Base-by-base conservation (phyloP, 495 filamentous ascomycete species). In the Penicillium parvum region DNA sequence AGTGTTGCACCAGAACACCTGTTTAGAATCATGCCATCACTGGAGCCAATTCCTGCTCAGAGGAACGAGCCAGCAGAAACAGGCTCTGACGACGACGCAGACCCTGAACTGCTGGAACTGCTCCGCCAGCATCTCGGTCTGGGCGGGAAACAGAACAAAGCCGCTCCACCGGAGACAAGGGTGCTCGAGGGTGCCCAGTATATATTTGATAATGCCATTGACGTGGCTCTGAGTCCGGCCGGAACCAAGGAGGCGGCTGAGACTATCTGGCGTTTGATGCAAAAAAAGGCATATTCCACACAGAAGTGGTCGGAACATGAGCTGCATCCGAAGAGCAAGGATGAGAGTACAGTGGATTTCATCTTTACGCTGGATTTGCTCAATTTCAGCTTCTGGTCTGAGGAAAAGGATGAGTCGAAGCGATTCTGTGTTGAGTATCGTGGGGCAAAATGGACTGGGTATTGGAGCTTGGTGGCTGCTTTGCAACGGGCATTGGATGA, bases 331-430 rank as follows among this genome's bases (percentile, higher is more conserved):
- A 81, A 89, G 50, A 47, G 76, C 8, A 86, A 85, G 44, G 78
- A 92, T 54, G 82, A 86, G 53, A 77, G 65, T 26, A 86, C 86
- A 0, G 79, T 95, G 8, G 80, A 88, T 47, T 96, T 97, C 56
- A 89, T 98, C 35, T 96, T 98, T 61, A 85, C 85, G 10, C 94
- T 97, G 88, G 92, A 98, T 58, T 61, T 98, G 10, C 70, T 98
- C 41, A 98, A 98, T 60, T 98, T 97, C 55, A 90, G 81, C 20
- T 98, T 98, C 64, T 98, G 91, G 90, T 91, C 86, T 17, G 82
- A 83, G 22, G 68, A 70, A 37, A 47, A 63, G 4, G 68, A 75
- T 15, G 74, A 79, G 22, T 71, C 77, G 8, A 73, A 84, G 48
- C 70, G 86, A 21, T 97, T 94, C 64, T 72, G 83, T 7, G 72